These are phyloP conservation scores for Pythium brachiatum DNA, from an alignment of 352 stramenopile species.

Conservation along the genomic window DNA sequence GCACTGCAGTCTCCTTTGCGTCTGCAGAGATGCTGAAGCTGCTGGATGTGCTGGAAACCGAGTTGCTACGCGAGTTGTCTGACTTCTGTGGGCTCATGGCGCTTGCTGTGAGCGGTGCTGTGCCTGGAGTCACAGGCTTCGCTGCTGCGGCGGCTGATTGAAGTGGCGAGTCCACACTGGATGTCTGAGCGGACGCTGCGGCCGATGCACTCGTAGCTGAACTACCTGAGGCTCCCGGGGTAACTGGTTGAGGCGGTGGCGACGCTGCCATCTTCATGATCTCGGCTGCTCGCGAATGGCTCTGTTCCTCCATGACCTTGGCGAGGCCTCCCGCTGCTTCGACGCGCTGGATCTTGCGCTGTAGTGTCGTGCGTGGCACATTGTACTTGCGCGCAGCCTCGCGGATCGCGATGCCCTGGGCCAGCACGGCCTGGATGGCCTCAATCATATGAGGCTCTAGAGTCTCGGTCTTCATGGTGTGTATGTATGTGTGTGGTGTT, in stretches of 20 bases:
- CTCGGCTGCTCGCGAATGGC: conserved; percentile 11
- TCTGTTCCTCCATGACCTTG: conserved; percentile 16
- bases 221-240: not conserved
- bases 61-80: conserved; percentile 2
- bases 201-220: not conserved
- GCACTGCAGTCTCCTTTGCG: conserved; percentile 1
- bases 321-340: conserved; percentile 8
- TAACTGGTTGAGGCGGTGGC: conserved; percentile 5
- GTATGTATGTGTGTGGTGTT: not conserved
- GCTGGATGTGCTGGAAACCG: conserved; percentile 9
- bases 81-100: conserved; percentile 1
- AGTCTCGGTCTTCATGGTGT: conserved; percentile 27
- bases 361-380: conserved; percentile 71
- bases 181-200: not conserved
- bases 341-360: conserved; percentile 53
- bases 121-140: conserved; percentile 1
- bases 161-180: not conserved
- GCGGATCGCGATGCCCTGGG: conserved; percentile 62
- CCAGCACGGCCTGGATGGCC: conserved; percentile 58
- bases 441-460: conserved; percentile 48
- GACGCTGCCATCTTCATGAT: conserved; percentile 10
- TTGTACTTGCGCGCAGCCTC: conserved; percentile 68
- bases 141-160: not conserved
- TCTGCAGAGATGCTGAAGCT: not conserved
- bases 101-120: not conserved